Percentiles rank a stretch among this genome's conserved stretches.
Conservation (phyloP, 2,329 filamentous ascomycete species). For the Coniochaeta sp. region DNA sequence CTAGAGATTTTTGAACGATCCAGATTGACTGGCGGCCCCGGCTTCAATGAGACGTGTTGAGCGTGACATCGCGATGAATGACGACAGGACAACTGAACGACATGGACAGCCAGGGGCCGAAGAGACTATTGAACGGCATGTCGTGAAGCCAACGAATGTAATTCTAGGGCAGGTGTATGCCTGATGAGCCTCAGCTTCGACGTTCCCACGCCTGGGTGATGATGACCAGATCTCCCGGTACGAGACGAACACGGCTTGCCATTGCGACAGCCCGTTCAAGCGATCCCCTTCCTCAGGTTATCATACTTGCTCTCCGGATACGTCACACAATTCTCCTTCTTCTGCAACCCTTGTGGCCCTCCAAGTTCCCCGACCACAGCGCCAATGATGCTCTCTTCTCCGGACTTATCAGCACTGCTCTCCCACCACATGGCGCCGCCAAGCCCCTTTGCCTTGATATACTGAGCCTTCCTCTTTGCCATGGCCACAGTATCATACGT, state of each 20-base stretch:
- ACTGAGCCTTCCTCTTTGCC: conserved; percentile 63
- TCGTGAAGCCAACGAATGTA: too few species aligned
- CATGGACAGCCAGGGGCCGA: too few species aligned
- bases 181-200: too few species aligned
- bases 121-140: too few species aligned
- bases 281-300: conserved; percentile 55
- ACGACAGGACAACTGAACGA: too few species aligned
- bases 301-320: conserved; percentile 66
- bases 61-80: too few species aligned
- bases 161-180: background rate
- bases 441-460: conserved; percentile 57
- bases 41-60: too few species aligned
- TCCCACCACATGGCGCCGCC: conserved; percentile 99
- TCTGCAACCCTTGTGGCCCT: conserved; percentile 41
- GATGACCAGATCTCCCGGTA: too few species aligned
- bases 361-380: conserved; percentile 56
- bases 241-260: too few species aligned
- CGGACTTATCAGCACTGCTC: conserved; percentile 67
- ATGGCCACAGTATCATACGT: conserved; percentile 70
- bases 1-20: too few species aligned
- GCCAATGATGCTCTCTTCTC: conserved; percentile 59
- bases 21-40: too few species aligned
- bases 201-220: too few species aligned
- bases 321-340: conserved; percentile 49
- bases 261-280: conserved; percentile 21